A percentile compares a stretch with the other conserved stretches of the same genome.
phyloP scores from a whole-genome alignment of 2,329 filamentous ascomycete species.

The Fusarium sp. region DNA sequence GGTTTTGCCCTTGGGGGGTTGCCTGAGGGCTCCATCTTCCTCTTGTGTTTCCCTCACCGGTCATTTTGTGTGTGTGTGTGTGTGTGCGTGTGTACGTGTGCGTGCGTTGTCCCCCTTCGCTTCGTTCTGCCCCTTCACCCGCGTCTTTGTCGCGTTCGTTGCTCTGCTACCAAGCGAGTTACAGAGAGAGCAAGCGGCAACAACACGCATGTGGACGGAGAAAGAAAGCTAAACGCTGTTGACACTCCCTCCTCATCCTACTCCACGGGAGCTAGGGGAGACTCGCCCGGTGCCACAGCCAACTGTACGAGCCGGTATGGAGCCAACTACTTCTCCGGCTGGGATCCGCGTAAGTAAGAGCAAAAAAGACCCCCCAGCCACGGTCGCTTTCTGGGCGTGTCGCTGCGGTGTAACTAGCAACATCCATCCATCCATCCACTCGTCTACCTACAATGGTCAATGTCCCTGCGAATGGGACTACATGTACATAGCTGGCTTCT shows the following conservation, averaged over 20 bases:
- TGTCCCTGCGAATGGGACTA: constrained; percentile 18
- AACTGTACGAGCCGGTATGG: constrained; percentile 23
- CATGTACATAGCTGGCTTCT: background rate
- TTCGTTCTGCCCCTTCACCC: constrained; percentile 2
- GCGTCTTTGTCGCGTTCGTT: background rate
- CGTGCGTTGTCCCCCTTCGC: background rate
- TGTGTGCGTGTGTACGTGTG: background rate
- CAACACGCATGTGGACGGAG: constrained; percentile 1
- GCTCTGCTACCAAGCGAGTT: background rate
- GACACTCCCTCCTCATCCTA: background rate
- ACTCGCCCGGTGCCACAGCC: constrained; percentile 4
- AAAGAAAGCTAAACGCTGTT: background rate
- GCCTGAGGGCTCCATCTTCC: constrained; percentile 23
- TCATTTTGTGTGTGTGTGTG: background rate
- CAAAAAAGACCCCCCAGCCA: constrained; percentile 4
- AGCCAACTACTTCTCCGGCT: constrained; percentile 17
- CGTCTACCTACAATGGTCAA: background rate
- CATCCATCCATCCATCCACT: background rate
- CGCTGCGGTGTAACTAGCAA: constrained; percentile 6
- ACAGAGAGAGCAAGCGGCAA: background rate
- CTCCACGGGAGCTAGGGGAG: constrained; percentile 16
- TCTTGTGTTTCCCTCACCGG: constrained; percentile 23
- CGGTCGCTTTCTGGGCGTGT: background rate
- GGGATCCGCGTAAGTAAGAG: constrained; percentile 31
- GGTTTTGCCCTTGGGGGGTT: constrained; percentile 9